These are phyloP conservation scores for Endocalyx cinctus DNA, from an alignment of 2,329 filamentous ascomycete genomes.

Conservation along the genomic window DNA sequence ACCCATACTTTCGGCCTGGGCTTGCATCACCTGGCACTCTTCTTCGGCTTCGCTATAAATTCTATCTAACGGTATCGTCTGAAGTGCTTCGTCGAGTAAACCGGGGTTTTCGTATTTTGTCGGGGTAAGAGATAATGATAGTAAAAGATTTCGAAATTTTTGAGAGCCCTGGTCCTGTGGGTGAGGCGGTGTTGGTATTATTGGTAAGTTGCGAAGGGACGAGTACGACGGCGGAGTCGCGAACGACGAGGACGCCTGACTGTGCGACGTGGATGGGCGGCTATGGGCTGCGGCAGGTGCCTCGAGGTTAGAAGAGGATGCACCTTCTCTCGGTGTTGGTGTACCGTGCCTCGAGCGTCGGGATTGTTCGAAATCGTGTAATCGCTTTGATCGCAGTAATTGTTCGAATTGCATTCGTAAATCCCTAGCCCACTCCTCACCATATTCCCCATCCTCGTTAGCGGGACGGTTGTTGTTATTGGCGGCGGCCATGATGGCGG, in stretches of 20 bases:
- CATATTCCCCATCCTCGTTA: slow-evolving; percentile 40
- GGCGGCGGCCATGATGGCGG: slow-evolving; percentile 20
- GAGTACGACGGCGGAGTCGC: slow-evolving; percentile 54
- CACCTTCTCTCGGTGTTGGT: slow-evolving; percentile 46
- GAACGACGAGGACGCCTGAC: slow-evolving; percentile 11
- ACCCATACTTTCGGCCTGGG: slow-evolving; percentile 82
- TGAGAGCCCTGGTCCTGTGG: slow-evolving; percentile 60
- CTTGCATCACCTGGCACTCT: slow-evolving; percentile 81
- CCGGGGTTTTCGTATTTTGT: slow-evolving; percentile 96
- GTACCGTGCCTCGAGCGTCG: slow-evolving; percentile 54
- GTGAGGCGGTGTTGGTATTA: slow-evolving; percentile 69
- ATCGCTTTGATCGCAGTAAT: slow-evolving; percentile 76
- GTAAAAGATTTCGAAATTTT: slow-evolving; percentile 76
- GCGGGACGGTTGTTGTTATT: slow-evolving; percentile 15
- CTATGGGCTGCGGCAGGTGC: slow-evolving; percentile 33
- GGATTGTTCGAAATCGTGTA: slow-evolving; percentile 72
- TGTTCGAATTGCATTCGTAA: slow-evolving; percentile 82
- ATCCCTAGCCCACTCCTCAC: slow-evolving; percentile 73
- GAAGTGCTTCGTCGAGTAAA: slow-evolving; percentile 83
- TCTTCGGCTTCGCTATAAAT: slow-evolving; percentile 95
- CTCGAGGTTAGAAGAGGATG: slow-evolving; percentile 45
- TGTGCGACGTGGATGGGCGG: slow-evolving; percentile 40
- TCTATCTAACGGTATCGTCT: slow-evolving; percentile 79
- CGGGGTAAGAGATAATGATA: slow-evolving; percentile 82
- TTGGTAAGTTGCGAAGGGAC: slow-evolving; percentile 59